Evolutionary conservation across 306 rosid species (phyloP).

Genomic region (Cucurbita maxima): DNA sequence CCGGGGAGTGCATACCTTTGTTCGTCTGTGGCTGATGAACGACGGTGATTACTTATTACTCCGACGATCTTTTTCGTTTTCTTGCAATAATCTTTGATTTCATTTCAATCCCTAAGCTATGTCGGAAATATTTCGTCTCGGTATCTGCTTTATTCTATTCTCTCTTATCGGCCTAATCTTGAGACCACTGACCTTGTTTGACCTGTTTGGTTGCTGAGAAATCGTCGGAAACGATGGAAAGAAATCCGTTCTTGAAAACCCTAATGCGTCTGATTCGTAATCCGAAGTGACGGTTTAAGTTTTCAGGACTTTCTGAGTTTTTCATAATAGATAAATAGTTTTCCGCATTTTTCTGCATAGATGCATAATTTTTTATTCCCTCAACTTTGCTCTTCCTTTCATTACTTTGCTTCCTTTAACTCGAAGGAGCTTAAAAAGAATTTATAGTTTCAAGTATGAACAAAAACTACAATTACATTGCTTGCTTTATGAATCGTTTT

Average conservation of each 20-base stretch:
- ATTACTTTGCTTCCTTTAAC: no score
- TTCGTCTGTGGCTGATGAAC: slow-evolving; percentile 1
- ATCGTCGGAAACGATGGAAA: no score
- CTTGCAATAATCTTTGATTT: not conserved
- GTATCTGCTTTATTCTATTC: not conserved
- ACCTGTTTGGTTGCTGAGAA: not conserved
- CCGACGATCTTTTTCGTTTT: not conserved
- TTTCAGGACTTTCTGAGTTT: not conserved
- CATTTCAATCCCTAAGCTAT: not conserved
- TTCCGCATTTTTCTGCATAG: no score
- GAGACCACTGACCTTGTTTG: not conserved
- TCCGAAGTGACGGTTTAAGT: not conserved
- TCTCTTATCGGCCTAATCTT: not conserved
- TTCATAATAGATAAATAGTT: no score
- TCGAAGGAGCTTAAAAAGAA: not conserved
- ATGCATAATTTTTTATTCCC: no score
- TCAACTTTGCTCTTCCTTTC: no score
- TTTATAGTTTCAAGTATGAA: not conserved
- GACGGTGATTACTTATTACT: not conserved
- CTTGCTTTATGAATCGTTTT: not conserved
- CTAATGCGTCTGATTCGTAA: not conserved
- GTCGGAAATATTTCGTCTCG: not conserved
- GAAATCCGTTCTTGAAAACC: not conserved
- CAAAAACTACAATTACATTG: not conserved
- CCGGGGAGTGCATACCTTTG: slow-evolving; percentile 11